phyloP scores from a whole-genome alignment of 2,329 filamentous ascomycete genomes.

The Ophiocordyceps camponoti-leonardi region DNA sequence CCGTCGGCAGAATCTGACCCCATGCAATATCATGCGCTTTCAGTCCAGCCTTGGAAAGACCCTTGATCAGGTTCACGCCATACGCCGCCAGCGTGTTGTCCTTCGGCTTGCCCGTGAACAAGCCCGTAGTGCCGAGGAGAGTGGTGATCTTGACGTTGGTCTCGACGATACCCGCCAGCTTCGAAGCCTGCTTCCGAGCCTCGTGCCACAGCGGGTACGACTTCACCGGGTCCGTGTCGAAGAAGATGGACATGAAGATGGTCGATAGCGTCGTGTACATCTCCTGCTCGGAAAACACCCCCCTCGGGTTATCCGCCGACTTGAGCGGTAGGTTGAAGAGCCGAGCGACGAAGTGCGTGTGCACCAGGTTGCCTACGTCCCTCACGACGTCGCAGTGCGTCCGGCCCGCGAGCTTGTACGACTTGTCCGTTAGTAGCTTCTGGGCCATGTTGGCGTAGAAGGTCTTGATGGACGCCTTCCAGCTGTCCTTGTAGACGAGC shows the following conservation, averaged over 20 bases:
- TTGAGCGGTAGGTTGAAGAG: conserved; percentile 52
- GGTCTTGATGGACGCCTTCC: conserved; percentile 41
- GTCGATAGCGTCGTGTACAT: conserved; percentile 45
- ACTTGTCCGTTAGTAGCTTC: conserved; percentile 45
- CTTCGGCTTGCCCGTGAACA: conserved; percentile 34
- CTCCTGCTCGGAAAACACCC: conserved; percentile 36
- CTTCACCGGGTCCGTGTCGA: conserved; percentile 48
- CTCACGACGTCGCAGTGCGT: conserved; percentile 55
- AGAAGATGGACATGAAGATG: conserved; percentile 49
- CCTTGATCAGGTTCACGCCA: conserved; percentile 47
- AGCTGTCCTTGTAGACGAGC: conserved; percentile 43
- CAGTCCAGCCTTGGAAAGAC: conserved; percentile 44
- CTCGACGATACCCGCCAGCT: conserved; percentile 46
- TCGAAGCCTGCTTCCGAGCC: conserved; percentile 35
- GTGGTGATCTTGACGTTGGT: conserved; percentile 44
- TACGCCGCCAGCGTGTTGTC: conserved; percentile 42
- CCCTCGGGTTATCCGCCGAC: conserved; percentile 39
- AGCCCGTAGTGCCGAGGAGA: conserved; percentile 17
- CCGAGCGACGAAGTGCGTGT: conserved; percentile 45
- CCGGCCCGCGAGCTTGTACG: conserved; percentile 35
- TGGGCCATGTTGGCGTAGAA: conserved; percentile 50
- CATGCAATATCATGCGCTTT: conserved; percentile 50
- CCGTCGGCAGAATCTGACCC: conserved; percentile 52
- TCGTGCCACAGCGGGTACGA: conserved; percentile 46
- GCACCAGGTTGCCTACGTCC: conserved; percentile 50